phyloP scores from a whole-genome alignment of 257 asterid genomes.

The Ligustrum vulgare region DNA sequence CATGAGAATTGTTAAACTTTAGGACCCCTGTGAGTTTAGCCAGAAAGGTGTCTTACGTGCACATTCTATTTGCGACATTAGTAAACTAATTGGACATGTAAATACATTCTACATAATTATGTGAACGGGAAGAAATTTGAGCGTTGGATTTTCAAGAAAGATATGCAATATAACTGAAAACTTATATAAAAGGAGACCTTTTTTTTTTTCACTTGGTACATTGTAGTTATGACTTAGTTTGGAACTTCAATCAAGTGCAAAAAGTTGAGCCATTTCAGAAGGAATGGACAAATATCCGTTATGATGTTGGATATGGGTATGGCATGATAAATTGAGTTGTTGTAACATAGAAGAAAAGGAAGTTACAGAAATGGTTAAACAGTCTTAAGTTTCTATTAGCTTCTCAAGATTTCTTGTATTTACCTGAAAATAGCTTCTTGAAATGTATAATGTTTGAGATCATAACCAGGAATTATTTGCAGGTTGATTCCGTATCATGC shows the following conservation, averaged over 20 bases:
- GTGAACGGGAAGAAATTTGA: background rate
- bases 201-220: background rate
- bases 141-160: background rate
- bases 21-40: background rate
- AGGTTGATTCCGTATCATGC: constrained; percentile 69
- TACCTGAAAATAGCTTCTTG: background rate
- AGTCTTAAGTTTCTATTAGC: background rate
- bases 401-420: background rate
- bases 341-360: background rate
- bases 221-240: background rate
- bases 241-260: background rate
- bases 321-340: background rate
- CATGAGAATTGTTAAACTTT: background rate
- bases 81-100: background rate
- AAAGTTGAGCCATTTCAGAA: background rate
- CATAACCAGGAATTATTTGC: constrained; percentile 26
- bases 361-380: background rate
- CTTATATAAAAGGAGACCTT: background rate
- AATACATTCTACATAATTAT: background rate
- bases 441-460: background rate
- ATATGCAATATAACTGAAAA: background rate
- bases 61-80: background rate
- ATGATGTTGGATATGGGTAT: background rate
- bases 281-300: background rate
- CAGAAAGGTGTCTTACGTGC: background rate